Base-by-base conservation (phyloP, 768 basidiomycete species). In the Tulasnella sp. region DNA sequence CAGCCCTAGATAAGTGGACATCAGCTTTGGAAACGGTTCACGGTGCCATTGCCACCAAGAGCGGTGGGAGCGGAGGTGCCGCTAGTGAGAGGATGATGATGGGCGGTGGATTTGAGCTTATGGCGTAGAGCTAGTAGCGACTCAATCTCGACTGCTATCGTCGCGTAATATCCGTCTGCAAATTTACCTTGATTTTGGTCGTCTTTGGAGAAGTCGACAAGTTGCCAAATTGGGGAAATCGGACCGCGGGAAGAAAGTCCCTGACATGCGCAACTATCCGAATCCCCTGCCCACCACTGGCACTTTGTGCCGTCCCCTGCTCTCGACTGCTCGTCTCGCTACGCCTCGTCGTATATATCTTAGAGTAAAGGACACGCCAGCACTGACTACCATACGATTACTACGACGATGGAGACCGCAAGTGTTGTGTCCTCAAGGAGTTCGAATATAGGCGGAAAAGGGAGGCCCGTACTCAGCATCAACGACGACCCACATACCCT, bases 1-100 rank as follows among this genome's bases (percentile, higher is more conserved):
- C 85, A 52, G 91, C 94, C 14, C 82, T 95, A 63, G 86, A 86
- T 74, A 88, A 87, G 76, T 95, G 94, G 94, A 88, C 91, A 3
- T 86, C 88, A 67, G 88, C 90, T n/a, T 81, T 95, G 14, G 89
- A 91, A 74, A 81, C 84, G 19, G 87, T 95, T 8, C 92, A 95
- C 75, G 81, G 81, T n/a, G 85, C 89, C 26, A 87, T 95, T 36
- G 83, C 94, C 22, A 83, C 83, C 12, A 95, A 95, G 80, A 76
- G 71, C 29, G 72, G 68, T 17, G 71, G 73, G 16, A 59, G 72
- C 22, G 66, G 67, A n/a, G 75, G 68, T 17, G 40, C 47, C 12
- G 39, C 34, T 22, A 40, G 36, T 17, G 62, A 67, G 73, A 40
- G 67, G 34, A 73, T 68, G 67, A 71, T 71, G 29, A 74, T 71